phyloP scores from a whole-genome alignment of 129 eudicot genomes.

The Ambrosia artemisiifolia region DNA sequence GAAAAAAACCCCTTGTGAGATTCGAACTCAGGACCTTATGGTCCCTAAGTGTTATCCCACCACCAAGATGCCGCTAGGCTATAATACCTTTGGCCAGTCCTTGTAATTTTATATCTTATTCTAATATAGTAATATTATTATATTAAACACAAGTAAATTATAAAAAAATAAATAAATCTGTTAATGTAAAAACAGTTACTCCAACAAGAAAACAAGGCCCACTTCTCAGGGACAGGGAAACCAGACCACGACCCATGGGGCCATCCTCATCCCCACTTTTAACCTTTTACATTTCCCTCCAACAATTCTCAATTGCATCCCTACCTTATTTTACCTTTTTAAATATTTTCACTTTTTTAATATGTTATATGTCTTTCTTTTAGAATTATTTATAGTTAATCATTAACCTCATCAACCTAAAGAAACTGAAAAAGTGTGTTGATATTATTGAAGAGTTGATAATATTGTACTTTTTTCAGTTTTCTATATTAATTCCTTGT shows the following conservation, averaged over 20 bases:
- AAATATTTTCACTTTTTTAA: not conserved
- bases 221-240: slow-evolving; percentile 3
- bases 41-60: too few relatives aligned
- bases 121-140: too few relatives aligned
- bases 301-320: not conserved
- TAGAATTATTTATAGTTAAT: not conserved
- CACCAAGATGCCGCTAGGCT: too few relatives aligned
- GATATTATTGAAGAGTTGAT: not conserved
- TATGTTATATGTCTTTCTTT: not conserved
- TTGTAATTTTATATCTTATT: too few relatives aligned
- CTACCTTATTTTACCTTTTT: not conserved
- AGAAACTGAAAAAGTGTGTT: not conserved
- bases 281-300: slow-evolving; percentile 6
- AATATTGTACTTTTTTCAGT: not conserved
- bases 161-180: not conserved
- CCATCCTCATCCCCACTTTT: not conserved
- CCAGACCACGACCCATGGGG: not conserved
- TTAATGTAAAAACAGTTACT: not conserved
- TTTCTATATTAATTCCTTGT: not conserved
- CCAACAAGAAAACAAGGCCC: not conserved
- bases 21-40: too few relatives aligned
- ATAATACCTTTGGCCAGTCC: too few relatives aligned
- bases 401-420: not conserved
- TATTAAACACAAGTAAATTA: too few relatives aligned
- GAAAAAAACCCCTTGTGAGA: too few relatives aligned